A percentile compares a stretch with the other conserved stretches of the same genome.
These are phyloP conservation scores for Thecaphora frezii DNA, from an alignment of 1,284 basidiomycete species.

Conservation along the genomic window DNA sequence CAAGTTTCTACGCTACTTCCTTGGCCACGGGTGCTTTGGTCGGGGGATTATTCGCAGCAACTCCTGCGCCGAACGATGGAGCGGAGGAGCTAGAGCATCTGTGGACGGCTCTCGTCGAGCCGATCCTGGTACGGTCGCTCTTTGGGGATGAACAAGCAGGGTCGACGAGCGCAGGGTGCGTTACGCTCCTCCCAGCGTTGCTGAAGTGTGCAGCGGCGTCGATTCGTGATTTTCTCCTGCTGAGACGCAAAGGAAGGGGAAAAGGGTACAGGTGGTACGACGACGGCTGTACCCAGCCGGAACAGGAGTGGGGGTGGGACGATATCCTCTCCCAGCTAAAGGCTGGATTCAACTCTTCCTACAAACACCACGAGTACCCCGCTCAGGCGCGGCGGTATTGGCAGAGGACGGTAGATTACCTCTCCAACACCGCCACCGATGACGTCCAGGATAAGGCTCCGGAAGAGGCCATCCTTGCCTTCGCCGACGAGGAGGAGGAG, in stretches of 20 bases:
- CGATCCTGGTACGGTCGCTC: neutral
- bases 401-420: neutral
- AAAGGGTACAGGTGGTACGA: neutral
- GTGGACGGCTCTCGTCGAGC: neutral
- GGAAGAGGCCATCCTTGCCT: no score
- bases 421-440: no score
- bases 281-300: neutral
- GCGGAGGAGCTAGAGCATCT: neutral
- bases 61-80: neutral
- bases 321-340: neutral
- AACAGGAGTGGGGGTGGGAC: neutral
- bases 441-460: no score
- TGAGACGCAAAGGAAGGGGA: neutral
- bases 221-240: neutral
- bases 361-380: neutral
- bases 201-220: neutral
- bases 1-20: neutral
- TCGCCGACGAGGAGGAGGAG: no score
- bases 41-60: neutral
- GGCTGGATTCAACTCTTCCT: neutral
- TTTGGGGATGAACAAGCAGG: neutral
- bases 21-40: neutral
- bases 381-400: neutral
- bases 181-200: neutral
- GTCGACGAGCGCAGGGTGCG: neutral